Conservation (phyloP, 768 basidiomycete genomes). For the Pleurotus citrinopileatus region DNA sequence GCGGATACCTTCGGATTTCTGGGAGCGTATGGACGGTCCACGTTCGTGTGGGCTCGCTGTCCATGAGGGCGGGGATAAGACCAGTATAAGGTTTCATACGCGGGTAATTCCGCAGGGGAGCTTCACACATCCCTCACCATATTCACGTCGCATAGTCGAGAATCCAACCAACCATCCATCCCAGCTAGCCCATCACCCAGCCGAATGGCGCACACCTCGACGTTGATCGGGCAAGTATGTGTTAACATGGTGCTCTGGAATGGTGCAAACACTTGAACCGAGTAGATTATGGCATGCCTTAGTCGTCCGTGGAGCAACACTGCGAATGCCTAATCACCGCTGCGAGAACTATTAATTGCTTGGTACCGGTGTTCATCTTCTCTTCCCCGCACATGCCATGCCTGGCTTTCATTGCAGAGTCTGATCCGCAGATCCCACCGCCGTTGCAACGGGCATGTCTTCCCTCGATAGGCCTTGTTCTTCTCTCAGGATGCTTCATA, state of each 20-base stretch:
- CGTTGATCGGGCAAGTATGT: not conserved
- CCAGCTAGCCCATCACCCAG: not conserved
- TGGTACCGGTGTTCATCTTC: conserved; percentile 7
- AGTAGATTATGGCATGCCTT: not conserved
- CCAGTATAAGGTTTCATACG: not conserved
- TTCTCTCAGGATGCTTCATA: not conserved
- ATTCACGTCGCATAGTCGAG: not conserved
- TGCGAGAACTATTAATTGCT: not conserved
- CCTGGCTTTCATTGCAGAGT: not conserved
- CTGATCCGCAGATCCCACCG: not conserved
- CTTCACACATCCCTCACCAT: not conserved
- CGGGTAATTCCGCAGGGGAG: not conserved
- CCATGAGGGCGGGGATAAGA: conserved; percentile 9
- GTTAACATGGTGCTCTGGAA: not conserved
- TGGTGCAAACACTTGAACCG: not conserved
- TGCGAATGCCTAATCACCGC: conserved; percentile 2
- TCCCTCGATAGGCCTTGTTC: not conserved
- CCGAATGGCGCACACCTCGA: not conserved
- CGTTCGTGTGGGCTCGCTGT: not conserved
- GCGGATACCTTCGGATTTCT: not conserved
- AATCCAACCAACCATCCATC: not conserved
- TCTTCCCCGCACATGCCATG: conserved; percentile 6
- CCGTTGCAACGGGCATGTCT: not conserved
- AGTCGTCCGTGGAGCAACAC: not conserved
- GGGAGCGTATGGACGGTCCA: not conserved